Evolutionary conservation across 768 basidiomycete species (phyloP), one percentile per base, ranked within the genome.

Genomic region (Epithele typhae): DNA sequence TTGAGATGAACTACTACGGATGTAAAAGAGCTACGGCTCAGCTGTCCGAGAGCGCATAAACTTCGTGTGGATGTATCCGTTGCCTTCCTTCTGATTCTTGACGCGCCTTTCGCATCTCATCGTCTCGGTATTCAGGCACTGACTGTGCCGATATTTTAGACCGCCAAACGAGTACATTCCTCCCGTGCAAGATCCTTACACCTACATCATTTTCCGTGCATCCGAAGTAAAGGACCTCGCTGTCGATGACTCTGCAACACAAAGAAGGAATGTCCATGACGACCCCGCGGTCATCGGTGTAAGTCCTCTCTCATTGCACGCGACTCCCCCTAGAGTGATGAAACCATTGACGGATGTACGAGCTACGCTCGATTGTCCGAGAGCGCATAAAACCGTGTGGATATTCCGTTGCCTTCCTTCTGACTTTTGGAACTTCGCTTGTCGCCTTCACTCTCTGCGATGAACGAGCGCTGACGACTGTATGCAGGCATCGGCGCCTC

Each of bases 201-300:
- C 86, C 53, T 92, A 89, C 66, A 92, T 93, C 66, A 87, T 93
- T 53, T 93, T 93, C 68, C 87, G 87, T 43, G 89, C 89, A 6
- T 87, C 87, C 3, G 88, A 92, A 65, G 89, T 92, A 51, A 91
- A 92, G 59, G 89, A 92, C 60, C 74, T 92, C n/a, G 75, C 85
- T 22, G 87, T 92, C 12, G 89, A 92, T 57, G 84, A 89, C 49
- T 75, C 77, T 1, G 51, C 68, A 24, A 69, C 75, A 7, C 58
- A 61, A 18, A 51, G 73, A 30, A 73, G 81, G 40, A 87, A 77
- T 57, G 81, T 90, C 14, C 84, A 85, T 49, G 85, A 89, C 59
- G 89, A 92, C 64, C 90, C 89, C 5, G 89, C 89, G 6, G 85
- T 92, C 14, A 72, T 92, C 39, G 87, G 84, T 56, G 87, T 86